Base-by-base conservation (phyloP, 306 rosid genomes). In the Vicia villosa region DNA sequence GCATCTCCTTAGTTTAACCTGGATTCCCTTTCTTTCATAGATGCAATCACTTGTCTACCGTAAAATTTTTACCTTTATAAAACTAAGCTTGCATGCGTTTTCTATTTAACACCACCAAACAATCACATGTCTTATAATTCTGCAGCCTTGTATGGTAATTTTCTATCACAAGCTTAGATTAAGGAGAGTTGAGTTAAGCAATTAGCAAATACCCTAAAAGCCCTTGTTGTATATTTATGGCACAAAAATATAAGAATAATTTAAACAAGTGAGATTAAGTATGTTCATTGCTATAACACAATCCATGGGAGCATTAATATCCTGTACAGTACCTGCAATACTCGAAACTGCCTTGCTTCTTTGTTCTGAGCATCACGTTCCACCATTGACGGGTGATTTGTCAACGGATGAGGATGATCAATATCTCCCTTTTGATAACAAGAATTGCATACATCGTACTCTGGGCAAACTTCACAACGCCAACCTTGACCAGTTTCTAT, bases 401-500 rank as follows among this genome's bases (percentile, higher is more conserved):
- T 89, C 86, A 95, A 84, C 81, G 87, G 89, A 79, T 95, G 99
- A 68, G 90, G 92, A 81, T 95, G 99, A 77, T 87, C 95, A 68
- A 81, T 67, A 63, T 86, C 91, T 5, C 96, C 94, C 85, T 85
- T 93, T 81, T 87, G 96, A 80, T 89, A 91, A 82, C 99, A 95
- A 76, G 88, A 79, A 81, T 89, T 91, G 88, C 97, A 95, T 20
- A 91, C 88, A 76, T 89, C 99, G 32, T 89, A 95, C 64, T 95
- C 99, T 13, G 97, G 87, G 83, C 99, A 95, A 70, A 89, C 83
- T 79, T 95, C 99, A 79, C 97, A 95, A 12, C 88, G 95, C 99
- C 99, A 95, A 55, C 99, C 97, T 83, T 95, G 99, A 43, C 97
- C 97, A 66, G 95, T 89, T 82, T 91, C 99, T 68, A 91, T 86